phyloP scores from a whole-genome alignment of 768 basidiomycete genomes.

The Chalciporus piperatus region DNA sequence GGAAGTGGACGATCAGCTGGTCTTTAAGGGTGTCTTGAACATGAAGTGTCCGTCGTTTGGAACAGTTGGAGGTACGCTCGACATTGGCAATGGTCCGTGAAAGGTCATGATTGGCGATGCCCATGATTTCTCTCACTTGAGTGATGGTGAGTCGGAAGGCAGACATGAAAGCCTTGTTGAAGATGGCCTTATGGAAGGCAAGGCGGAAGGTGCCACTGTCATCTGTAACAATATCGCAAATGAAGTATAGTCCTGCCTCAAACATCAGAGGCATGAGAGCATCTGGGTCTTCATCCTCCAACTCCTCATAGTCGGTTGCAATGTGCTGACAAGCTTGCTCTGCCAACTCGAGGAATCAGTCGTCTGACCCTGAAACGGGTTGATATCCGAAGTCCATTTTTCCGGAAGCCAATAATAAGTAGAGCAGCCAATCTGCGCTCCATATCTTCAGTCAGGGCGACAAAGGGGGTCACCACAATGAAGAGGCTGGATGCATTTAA shows the following conservation, averaged over 20 bases:
- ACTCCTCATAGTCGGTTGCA: no score
- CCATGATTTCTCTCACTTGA: background rate
- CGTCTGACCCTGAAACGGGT: no score
- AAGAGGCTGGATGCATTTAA: no score
- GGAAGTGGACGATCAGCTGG: background rate
- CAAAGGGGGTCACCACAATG: no score
- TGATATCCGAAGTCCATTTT: no score
- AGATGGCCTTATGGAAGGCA: background rate
- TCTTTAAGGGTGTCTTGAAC: no score
- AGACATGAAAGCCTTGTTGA: background rate
- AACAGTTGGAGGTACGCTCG: background rate
- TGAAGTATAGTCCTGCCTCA: slow-evolving; percentile 2
- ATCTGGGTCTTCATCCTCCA: background rate
- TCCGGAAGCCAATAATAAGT: no score
- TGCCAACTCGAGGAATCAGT: no score
- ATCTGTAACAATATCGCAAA: background rate
- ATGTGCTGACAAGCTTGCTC: no score
- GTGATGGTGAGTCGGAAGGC: background rate
- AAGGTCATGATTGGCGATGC: no score
- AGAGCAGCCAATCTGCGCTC: no score
- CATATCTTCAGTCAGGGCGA: no score
- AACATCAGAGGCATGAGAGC: slow-evolving; percentile 1
- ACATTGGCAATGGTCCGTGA: background rate
- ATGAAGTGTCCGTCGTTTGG: background rate
- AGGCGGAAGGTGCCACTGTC: background rate